Conservation (phyloP, 192 early-diverging fungal genomes). For the Coemansia sp. region DNA sequence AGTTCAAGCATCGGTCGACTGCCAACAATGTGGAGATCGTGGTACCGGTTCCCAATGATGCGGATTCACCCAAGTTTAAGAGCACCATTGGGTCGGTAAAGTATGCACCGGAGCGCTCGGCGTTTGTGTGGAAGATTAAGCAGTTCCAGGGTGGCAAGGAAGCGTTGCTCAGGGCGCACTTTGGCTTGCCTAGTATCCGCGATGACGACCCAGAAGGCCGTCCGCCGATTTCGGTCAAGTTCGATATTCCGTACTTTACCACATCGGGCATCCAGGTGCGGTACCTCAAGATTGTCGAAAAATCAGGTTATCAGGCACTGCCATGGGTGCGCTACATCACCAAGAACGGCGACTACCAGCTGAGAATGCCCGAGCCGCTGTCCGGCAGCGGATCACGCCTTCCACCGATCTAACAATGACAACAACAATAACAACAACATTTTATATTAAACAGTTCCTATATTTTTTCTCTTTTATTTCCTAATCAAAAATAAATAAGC, state of each 20-base stretch:
- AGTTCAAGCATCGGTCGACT: constrained; percentile 95
- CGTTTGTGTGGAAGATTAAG: constrained; percentile 97
- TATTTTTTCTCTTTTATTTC: no score
- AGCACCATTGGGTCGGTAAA: constrained; percentile 82
- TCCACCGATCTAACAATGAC: constrained; percentile 60
- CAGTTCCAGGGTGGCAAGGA: constrained; percentile 98
- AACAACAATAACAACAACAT: neutral
- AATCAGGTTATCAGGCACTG: constrained; percentile 82
- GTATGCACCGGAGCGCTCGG: constrained; percentile 92
- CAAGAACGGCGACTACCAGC: constrained; percentile 91
- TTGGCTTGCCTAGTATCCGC: constrained; percentile 81
- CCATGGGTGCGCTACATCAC: constrained; percentile 92
- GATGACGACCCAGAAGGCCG: constrained; percentile 79
- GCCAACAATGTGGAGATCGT: constrained; percentile 98
- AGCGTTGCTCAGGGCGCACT: constrained; percentile 85
- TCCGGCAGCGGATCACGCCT: constrained; percentile 65
- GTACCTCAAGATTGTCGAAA: constrained; percentile 89
- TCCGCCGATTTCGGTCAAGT: constrained; percentile 82
- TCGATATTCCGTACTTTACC: constrained; percentile 90
- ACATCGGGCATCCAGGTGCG: constrained; percentile 88
- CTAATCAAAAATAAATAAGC: neutral
- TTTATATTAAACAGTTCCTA: no score
- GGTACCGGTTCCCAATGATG: constrained; percentile 97
- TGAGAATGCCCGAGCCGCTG: constrained; percentile 86
- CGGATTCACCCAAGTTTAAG: constrained; percentile 96